Evolutionary conservation across 2,329 filamentous ascomycete genomes (phyloP).

Genomic region (Xylaria sp.): DNA sequence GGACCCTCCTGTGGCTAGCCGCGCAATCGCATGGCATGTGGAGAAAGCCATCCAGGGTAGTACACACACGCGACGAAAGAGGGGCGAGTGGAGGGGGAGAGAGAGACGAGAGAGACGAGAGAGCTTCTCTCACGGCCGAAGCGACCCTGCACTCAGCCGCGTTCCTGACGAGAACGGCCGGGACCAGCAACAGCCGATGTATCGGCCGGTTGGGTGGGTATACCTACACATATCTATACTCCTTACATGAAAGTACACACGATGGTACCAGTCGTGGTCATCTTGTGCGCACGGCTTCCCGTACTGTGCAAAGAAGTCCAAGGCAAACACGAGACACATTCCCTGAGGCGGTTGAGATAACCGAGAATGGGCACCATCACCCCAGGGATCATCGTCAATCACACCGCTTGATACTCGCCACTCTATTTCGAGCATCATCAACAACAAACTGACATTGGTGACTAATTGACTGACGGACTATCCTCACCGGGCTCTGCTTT

Average conservation of each 20-base stretch:
- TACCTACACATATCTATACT: background rate
- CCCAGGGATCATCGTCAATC: slow-evolving; percentile 23
- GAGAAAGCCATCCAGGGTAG: slow-evolving; percentile 19
- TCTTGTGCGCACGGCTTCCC: slow-evolving; percentile 6
- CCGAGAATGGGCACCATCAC: slow-evolving; percentile 31
- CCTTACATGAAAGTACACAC: no score
- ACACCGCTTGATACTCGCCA: slow-evolving; percentile 36
- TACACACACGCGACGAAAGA: background rate
- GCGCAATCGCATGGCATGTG: slow-evolving; percentile 33
- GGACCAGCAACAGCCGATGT: slow-evolving; percentile 19
- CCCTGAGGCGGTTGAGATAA: slow-evolving; percentile 34
- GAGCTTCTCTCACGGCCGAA: slow-evolving; percentile 21
- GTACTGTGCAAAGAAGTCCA: background rate
- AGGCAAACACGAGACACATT: slow-evolving; percentile 5
- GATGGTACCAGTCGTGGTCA: background rate
- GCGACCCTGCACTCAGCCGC: slow-evolving; percentile 27
- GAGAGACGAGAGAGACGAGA: background rate
- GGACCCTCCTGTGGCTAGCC: slow-evolving; percentile 19
- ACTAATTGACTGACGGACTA: slow-evolving; percentile 5
- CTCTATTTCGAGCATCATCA: slow-evolving; percentile 32
- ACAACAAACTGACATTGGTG: slow-evolving; percentile 2
- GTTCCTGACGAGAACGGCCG: slow-evolving; percentile 18
- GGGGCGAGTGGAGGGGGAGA: background rate
- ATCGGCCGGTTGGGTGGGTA: background rate
- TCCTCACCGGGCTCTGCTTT: background rate